These are phyloP conservation scores for Leishmania major DNA, from an alignment of 208 protist species.

Conservation along the genomic window DNA sequence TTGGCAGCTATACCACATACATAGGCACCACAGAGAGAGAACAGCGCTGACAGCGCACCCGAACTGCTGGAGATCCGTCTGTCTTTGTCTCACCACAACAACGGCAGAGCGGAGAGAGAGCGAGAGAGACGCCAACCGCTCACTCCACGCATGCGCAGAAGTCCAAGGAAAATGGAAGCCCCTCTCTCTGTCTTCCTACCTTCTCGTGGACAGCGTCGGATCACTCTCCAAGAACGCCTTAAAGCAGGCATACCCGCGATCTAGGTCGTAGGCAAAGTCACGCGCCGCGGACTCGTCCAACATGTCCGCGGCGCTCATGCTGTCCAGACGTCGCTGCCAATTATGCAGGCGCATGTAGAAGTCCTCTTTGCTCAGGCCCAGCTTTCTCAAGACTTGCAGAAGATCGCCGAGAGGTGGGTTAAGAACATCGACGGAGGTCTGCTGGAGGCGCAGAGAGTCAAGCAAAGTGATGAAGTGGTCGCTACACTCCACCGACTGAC, in stretches of 20 bases:
- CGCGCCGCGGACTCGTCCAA: constrained; percentile 78
- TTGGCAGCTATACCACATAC: neutral
- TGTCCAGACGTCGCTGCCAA: constrained; percentile 83
- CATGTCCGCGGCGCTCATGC: constrained; percentile 92
- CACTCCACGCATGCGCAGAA: neutral
- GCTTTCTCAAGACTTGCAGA: constrained; percentile 56
- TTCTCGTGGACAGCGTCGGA: constrained; percentile 17
- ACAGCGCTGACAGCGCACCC: neutral
- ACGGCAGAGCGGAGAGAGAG: neutral
- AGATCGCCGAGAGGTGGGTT: constrained; percentile 92
- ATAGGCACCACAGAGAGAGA: neutral
- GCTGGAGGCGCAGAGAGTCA: constrained; percentile 90
- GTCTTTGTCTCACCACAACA: neutral
- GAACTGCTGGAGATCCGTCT: neutral
- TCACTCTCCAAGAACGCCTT: constrained; percentile 73
- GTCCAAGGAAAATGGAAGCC: neutral
- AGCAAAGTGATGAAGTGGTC: constrained; percentile 95
- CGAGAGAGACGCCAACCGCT: neutral
- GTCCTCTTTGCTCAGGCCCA: constrained; percentile 50
- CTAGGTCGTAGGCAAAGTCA: constrained; percentile 93
- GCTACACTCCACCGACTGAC: constrained; percentile 84
- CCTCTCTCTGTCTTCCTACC: neutral
- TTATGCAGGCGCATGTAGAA: constrained; percentile 58
- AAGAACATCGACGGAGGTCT: constrained; percentile 91
- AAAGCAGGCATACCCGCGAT: constrained; percentile 84